Percentiles rank a stretch among this genome's conserved stretches.
Conservation (phyloP, 345 rosid genomes). For the Citrus medica region DNA sequence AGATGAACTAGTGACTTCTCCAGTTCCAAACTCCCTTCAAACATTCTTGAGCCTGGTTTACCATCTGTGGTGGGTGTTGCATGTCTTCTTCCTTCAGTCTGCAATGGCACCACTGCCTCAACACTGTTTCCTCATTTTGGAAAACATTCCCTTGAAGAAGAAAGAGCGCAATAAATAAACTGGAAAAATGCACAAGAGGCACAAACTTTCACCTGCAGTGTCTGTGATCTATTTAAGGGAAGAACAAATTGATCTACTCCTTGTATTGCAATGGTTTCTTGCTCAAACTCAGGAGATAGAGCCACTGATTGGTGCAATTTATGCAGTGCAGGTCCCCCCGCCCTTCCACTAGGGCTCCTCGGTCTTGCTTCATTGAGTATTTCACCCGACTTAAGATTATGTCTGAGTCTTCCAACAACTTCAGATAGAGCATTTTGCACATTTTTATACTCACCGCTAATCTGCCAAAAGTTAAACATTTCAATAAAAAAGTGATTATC, state of each 20-base stretch:
- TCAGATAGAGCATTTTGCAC: slow-evolving; percentile 42
- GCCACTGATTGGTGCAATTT: slow-evolving; percentile 11
- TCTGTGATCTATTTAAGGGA: slow-evolving; percentile 14
- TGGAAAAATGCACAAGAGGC: background rate
- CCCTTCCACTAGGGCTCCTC: slow-evolving; percentile 20
- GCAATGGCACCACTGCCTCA: slow-evolving; percentile 15
- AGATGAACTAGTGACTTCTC: slow-evolving; percentile 30
- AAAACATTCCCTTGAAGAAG: slow-evolving; percentile 3
- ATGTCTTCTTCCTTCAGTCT: slow-evolving; percentile 25
- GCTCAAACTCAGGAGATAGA: slow-evolving; percentile 1
- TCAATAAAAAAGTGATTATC: background rate
- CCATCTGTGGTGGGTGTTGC: slow-evolving; percentile 8
- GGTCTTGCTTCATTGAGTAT: slow-evolving; percentile 30
- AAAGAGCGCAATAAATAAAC: slow-evolving; percentile 2
- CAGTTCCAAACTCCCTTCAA: slow-evolving; percentile 26
- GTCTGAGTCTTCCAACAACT: slow-evolving; percentile 37
- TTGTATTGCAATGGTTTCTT: slow-evolving; percentile 3
- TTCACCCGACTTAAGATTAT: slow-evolving; percentile 31
- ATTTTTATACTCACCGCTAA: slow-evolving; percentile 34
- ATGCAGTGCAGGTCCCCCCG: slow-evolving; percentile 17
- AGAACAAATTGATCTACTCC: slow-evolving; percentile 13
- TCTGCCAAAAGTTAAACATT: slow-evolving; percentile 28
- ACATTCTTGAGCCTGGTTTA: slow-evolving; percentile 19
- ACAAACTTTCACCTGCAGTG: slow-evolving; percentile 32
- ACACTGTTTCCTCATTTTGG: slow-evolving; percentile 10